phyloP scores from a whole-genome alignment of 192 early-diverging fungal species.

The Coemansia sp. region DNA sequence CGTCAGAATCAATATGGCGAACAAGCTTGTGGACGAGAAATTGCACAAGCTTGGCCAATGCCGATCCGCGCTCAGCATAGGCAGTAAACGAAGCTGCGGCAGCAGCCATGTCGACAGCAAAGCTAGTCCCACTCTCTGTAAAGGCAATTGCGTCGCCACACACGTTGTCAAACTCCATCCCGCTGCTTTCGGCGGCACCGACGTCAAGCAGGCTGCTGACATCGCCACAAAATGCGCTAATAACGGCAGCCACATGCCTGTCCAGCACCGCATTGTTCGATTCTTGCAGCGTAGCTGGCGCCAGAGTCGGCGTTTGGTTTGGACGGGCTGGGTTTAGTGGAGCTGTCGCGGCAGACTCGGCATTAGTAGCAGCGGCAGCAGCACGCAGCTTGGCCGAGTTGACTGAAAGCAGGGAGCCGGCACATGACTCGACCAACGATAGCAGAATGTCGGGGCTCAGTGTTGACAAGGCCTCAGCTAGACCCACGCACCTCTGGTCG shows the following conservation, averaged over 20 bases:
- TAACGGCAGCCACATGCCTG: conserved; percentile 1
- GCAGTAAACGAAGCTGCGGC: not conserved
- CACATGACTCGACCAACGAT: conserved; percentile 12
- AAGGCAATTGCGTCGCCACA: not conserved
- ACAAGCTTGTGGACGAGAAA: conserved; percentile 16
- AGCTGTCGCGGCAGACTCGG: not conserved
- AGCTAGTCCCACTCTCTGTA: too few relatives aligned
- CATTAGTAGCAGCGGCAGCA: not conserved
- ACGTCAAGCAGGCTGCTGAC: conserved; percentile 7
- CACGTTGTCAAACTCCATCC: not conserved
- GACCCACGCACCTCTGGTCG: conserved; percentile 2
- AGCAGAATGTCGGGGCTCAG: conserved; percentile 19
- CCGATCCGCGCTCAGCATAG: conserved; percentile 6
- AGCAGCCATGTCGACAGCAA: conserved; percentile 1
- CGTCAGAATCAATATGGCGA: not conserved
- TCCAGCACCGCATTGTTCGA: not conserved
- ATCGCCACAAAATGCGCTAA: not conserved
- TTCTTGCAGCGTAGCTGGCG: not conserved
- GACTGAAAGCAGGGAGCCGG: conserved; percentile 9
- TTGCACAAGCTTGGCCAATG: conserved; percentile 17
- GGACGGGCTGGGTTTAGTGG: not conserved
- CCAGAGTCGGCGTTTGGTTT: not conserved
- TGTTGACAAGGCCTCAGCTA: conserved; percentile 27
- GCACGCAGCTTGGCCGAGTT: conserved; percentile 4
- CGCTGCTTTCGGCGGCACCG: not conserved